Evolutionary conservation across 306 rosid genomes (phyloP).

Genomic region (Albizia julibrissin): DNA sequence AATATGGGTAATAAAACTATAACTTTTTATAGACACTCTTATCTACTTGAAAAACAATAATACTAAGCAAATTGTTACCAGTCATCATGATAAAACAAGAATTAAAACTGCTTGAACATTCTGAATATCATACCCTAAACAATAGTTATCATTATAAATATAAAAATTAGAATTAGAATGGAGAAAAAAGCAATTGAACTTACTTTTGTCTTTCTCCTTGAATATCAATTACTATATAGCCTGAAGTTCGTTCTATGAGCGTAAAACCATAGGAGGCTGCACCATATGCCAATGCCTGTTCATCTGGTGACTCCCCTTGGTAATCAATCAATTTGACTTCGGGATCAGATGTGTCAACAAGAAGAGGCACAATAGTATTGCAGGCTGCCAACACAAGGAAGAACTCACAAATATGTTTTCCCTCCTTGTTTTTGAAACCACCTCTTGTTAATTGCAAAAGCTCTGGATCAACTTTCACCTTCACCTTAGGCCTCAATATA

Average conservation of each 20-base stretch:
- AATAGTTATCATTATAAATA: neutral
- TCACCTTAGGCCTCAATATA: conserved; percentile 73
- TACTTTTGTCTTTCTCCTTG: conserved; percentile 79
- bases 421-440: conserved; percentile 46
- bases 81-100: neutral
- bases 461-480: conserved; percentile 63
- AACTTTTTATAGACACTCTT: neutral
- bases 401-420: conserved; percentile 66
- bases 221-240: conserved; percentile 78
- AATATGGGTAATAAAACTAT: neutral
- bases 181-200: conserved; percentile 23
- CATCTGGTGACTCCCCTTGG: conserved; percentile 99
- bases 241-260: conserved; percentile 91
- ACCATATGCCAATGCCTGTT: conserved; percentile 91
- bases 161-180: too few relatives aligned
- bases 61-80: neutral
- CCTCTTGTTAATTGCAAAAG: conserved; percentile 61
- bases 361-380: conserved; percentile 94
- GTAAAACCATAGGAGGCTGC: conserved; percentile 91
- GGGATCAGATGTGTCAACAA: conserved; percentile 71
- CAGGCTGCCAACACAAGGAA: conserved; percentile 93
- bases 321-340: conserved; percentile 76
- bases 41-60: conserved; percentile 2
- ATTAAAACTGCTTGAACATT: neutral
- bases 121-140: neutral